Evolutionary conservation across 768 basidiomycete species (phyloP).

Genomic region (Chalciporus pseudorubinellus): DNA sequence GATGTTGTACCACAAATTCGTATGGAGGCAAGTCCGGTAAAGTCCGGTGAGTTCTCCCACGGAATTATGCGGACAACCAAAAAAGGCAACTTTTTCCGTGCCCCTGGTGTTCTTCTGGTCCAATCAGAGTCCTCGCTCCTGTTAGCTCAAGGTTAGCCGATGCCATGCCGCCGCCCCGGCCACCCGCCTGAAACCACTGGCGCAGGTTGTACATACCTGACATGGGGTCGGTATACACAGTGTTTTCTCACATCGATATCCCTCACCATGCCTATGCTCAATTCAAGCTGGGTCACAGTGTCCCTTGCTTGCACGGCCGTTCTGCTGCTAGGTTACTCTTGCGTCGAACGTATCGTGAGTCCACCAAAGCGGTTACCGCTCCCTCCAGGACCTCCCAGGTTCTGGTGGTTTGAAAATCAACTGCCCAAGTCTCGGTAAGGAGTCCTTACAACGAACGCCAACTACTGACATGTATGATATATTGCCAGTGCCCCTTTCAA

Average conservation of each 20-base stretch:
- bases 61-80: too few relatives aligned
- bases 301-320: background rate
- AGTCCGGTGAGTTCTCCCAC: too few relatives aligned
- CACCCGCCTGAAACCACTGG: too few relatives aligned
- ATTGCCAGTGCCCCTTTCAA: conserved; percentile 14
- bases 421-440: conserved; percentile 11
- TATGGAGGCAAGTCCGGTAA: too few relatives aligned
- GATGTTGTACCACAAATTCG: too few relatives aligned
- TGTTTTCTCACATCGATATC: background rate
- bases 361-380: conserved; percentile 3
- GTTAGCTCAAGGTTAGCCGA: too few relatives aligned
- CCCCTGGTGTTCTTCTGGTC: too few relatives aligned
- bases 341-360: background rate
- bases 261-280: background rate
- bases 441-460: background rate
- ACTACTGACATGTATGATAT: too few relatives aligned
- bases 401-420: conserved; percentile 16
- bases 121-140: too few relatives aligned
- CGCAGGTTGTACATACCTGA: too few relatives aligned
- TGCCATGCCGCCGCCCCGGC: too few relatives aligned
- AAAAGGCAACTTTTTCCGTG: too few relatives aligned
- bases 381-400: conserved; percentile 15
- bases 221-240: background rate
- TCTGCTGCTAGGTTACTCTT: background rate
- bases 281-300: background rate